Conservation (phyloP, 192 early-diverging fungal genomes). For the Backusella parvicylindrica region DNA sequence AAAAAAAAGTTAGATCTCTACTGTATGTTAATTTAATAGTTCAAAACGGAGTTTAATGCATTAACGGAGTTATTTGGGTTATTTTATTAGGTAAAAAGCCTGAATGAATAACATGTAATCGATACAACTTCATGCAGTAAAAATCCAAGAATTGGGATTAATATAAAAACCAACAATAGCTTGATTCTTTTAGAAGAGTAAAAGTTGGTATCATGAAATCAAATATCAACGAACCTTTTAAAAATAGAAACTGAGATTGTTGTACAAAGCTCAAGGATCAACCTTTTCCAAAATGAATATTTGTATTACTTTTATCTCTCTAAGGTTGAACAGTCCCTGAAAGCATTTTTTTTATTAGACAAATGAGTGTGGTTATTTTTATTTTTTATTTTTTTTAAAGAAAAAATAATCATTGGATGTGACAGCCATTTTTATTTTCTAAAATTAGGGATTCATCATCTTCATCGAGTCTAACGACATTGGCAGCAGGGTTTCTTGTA, state of each 20-base stretch:
- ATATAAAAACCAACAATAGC: background rate
- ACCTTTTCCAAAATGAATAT: background rate
- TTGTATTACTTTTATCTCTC: background rate
- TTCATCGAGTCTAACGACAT: background rate
- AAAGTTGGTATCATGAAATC: background rate
- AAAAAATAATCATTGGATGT: background rate
- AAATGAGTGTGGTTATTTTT: background rate
- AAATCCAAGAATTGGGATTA: background rate
- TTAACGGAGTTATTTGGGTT: background rate
- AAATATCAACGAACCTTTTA: background rate
- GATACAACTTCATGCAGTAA: background rate
- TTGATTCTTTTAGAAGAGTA: background rate
- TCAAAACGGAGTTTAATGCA: slow-evolving; percentile 1
- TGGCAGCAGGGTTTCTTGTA: background rate
- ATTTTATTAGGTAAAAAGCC: background rate
- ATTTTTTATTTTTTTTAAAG: background rate
- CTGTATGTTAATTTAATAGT: background rate
- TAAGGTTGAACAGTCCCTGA: background rate
- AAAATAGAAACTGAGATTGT: background rate
- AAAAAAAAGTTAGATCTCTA: background rate
- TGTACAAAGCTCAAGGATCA: background rate
- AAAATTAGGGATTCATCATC: background rate
- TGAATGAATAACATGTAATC: background rate
- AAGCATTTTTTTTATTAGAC: background rate
- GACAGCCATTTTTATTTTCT: background rate